Evolutionary conservation across 805 yeast species (phyloP).

Genomic region (Groenewaldozyma tartarivorans): DNA sequence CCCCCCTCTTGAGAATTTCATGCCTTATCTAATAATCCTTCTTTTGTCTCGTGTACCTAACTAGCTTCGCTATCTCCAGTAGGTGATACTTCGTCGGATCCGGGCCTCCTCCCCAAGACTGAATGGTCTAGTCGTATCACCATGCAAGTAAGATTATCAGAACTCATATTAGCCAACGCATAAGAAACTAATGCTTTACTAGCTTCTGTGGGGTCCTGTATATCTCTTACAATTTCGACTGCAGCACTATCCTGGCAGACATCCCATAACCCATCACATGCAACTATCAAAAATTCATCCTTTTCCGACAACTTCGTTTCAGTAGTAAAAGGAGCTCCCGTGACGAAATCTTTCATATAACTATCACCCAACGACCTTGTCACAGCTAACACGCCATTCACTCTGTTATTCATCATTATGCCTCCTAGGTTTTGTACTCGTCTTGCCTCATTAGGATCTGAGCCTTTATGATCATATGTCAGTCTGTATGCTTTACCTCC

Average conservation of each 20-base stretch:
- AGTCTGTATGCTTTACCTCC: slow-evolving; percentile 67
- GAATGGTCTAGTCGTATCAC: slow-evolving; percentile 47
- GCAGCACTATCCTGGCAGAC: slow-evolving; percentile 81
- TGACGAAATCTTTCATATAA: slow-evolving; percentile 82
- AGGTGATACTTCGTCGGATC: no score
- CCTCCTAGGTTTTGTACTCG: slow-evolving; percentile 80
- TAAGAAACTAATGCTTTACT: slow-evolving; percentile 56
- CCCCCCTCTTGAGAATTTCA: no score
- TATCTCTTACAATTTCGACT: slow-evolving; percentile 53
- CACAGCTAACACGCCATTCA: slow-evolving; percentile 91
- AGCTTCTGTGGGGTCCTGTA: slow-evolving; percentile 52
- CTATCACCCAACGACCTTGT: slow-evolving; percentile 88
- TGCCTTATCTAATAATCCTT: no score
- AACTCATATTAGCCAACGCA: slow-evolving; percentile 71
- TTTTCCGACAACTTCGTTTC: slow-evolving; percentile 57
- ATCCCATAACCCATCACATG: slow-evolving; percentile 98
- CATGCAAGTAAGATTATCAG: slow-evolving; percentile 92
- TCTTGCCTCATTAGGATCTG: slow-evolving; percentile 65
- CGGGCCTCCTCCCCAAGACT: not conserved
- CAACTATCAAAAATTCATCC: slow-evolving; percentile 78
- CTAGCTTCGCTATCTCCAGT: no score
- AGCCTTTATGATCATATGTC: slow-evolving; percentile 89
- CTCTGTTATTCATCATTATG: slow-evolving; percentile 77
- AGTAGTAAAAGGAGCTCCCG: slow-evolving; percentile 89
- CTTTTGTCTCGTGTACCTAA: no score